phyloP scores from a whole-genome alignment of 1,139 yeast species.

The Hyphopichia burtonii region DNA sequence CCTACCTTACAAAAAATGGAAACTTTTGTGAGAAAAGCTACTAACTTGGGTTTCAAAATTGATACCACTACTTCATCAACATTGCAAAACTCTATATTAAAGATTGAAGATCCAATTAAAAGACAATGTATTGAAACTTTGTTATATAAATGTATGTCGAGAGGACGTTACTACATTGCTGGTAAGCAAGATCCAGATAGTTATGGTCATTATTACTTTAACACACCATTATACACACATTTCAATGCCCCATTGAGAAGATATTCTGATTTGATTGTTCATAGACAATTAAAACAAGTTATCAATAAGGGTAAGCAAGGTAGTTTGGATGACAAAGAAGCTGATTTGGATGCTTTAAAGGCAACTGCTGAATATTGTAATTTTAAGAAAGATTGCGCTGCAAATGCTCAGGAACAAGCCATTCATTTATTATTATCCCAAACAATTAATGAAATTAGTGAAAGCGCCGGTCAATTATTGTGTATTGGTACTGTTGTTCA shows the following conservation, averaged over 20 bases:
- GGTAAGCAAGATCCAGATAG: constrained; percentile 83
- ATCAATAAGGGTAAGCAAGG: constrained; percentile 29
- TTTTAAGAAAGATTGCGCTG: constrained; percentile 93
- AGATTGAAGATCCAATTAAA: constrained; percentile 59
- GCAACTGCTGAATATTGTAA: constrained; percentile 90
- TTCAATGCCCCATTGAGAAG: constrained; percentile 91
- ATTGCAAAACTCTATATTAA: constrained; percentile 68
- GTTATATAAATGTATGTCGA: constrained; percentile 75
- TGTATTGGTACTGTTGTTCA: constrained; percentile 87
- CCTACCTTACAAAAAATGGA: constrained; percentile 85
- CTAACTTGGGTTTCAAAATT: constrained; percentile 62
- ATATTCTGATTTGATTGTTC: constrained; percentile 90
- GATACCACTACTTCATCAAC: constrained; percentile 77
- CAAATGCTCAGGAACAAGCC: constrained; percentile 92
- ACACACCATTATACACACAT: constrained; percentile 85
- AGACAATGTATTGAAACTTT: constrained; percentile 79
- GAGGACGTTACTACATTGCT: constrained; percentile 86
- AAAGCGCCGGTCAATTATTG: constrained; percentile 74
- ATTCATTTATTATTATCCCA: constrained; percentile 83
- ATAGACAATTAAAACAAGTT: constrained; percentile 79
- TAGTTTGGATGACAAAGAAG: constrained; percentile 13
- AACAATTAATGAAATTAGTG: constrained; percentile 76
- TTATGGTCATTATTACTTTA: constrained; percentile 76
- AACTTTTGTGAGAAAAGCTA: constrained; percentile 69
- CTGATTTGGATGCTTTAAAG: constrained; percentile 69